Evolutionary conservation across 441 rosid species (phyloP), one percentile per base, ranked within the genome.

Genomic region (Populus trichocarpa): DNA sequence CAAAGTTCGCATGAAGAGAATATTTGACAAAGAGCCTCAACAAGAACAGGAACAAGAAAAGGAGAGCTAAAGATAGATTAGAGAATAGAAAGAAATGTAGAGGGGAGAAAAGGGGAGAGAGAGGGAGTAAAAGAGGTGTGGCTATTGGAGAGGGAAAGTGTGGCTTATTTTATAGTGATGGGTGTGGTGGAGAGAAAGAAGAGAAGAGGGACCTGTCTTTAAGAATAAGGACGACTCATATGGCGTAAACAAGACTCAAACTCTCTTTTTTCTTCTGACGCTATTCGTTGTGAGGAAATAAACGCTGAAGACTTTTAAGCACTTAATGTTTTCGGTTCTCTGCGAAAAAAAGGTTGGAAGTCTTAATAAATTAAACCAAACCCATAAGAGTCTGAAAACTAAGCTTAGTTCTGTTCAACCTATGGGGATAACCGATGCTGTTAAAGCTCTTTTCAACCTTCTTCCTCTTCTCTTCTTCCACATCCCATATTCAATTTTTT

Each of bases 181-280:
- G 86, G 53, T 76, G 84, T 77, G 32, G 30, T 20, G 2, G 66
- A 53, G 70, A 63, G 79, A 74, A 70, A 76, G 81, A 78, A 67
- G 81, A 79, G 84, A 66, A 75, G 50, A 42, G 35, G 78, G 78
- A 79, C 65, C 77, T 30, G 75, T 53, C 30, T 65, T 76, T 66
- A 36, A 81, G 82, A 81, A 84, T 79, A 82, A 81, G 76, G 93
- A 87, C 90, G 92, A 86, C 88, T 76, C 81, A 70, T 81, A 80
- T 92, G 88, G 97, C 97, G 96, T 94, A 86, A 89, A 89, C 89
- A 18, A 89, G 88, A 91, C 97, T 94, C 98, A 88, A 92, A 25
- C 92, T 85, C 73, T 22, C 3, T 30, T 30, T 30, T 69, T 32
- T 12, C 50, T 53, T 83, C 83, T 84, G 88, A 88, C 90, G 89